Evolutionary conservation across 768 basidiomycete species (phyloP).

Genomic region (Psilocybe sp.): DNA sequence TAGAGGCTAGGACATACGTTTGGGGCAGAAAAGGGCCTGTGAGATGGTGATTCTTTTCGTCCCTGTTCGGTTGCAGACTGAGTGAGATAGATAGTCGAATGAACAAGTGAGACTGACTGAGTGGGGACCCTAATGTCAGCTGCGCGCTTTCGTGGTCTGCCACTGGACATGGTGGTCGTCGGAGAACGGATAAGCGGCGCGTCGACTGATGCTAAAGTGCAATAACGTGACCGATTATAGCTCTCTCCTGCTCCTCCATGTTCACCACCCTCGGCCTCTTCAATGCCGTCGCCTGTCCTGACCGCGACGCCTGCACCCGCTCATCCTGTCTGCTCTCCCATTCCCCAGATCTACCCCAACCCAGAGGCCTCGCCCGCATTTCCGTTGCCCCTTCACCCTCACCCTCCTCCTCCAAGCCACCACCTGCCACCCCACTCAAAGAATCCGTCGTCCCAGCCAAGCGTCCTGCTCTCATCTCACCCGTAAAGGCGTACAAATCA

Average conservation of each 20-base stretch:
- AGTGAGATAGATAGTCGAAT: background rate
- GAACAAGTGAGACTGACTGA: background rate
- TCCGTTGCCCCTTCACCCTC: conserved; percentile 18
- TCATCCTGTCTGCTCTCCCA: conserved; percentile 70
- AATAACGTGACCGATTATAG: conserved; percentile 7
- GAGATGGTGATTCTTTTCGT: conserved; percentile 58
- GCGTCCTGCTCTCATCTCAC: conserved; percentile 37
- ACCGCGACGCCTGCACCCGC: conserved; percentile 43
- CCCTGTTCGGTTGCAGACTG: conserved; percentile 27
- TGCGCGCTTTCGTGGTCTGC: conserved; percentile 3
- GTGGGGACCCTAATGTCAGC: conserved; percentile 9
- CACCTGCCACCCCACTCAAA: conserved; percentile 14
- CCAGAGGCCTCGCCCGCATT: conserved; percentile 26
- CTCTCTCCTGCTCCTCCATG: conserved; percentile 37
- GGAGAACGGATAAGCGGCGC: background rate
- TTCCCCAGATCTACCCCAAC: conserved; percentile 30
- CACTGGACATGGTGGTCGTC: conserved; percentile 9
- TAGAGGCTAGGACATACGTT: conserved; percentile 41
- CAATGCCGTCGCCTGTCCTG: conserved; percentile 58
- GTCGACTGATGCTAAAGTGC: conserved; percentile 1
- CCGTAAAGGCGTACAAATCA: conserved; percentile 21
- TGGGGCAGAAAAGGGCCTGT: conserved; percentile 61
- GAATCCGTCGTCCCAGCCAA: conserved; percentile 46
- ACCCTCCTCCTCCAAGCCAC: background rate
- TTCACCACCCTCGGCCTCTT: conserved; percentile 64